These are phyloP conservation scores for Hypoxylon sp. DNA, from an alignment of 2,329 filamentous ascomycete species.

Conservation along the genomic window DNA sequence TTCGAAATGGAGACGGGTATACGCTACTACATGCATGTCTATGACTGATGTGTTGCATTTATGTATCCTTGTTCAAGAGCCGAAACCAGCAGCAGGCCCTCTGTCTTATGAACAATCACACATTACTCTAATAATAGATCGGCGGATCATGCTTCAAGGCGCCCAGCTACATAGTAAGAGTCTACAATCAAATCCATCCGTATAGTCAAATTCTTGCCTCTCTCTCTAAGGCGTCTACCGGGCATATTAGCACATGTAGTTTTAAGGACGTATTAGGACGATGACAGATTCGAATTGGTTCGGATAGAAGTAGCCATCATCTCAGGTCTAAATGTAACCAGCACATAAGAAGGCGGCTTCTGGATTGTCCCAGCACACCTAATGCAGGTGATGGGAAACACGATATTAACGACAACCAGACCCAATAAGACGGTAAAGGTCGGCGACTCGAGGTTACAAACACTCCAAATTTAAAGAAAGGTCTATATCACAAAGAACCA, in stretches of 20 bases:
- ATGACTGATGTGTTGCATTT: conserved; percentile 3
- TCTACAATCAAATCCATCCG: too few species aligned
- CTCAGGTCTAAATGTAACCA: conserved; percentile 13
- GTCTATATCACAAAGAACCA: conserved; percentile 8
- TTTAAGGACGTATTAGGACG: conserved; percentile 14
- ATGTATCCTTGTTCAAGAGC: conserved; percentile 15
- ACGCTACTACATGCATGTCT: neutral
- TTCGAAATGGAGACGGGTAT: conserved; percentile 2
- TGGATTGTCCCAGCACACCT: neutral
- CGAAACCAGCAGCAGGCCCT: conserved; percentile 14
- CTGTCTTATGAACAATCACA: conserved; percentile 19
- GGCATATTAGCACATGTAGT: conserved; percentile 21
- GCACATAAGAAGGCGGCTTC: conserved; percentile 15
- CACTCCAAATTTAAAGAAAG: conserved; percentile 20
- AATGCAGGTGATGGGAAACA: conserved; percentile 28
- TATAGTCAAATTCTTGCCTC: neutral
- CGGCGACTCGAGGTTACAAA: conserved; percentile 10
- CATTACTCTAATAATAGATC: conserved; percentile 35
- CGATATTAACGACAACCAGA: conserved; percentile 28
- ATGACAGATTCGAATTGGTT: conserved; percentile 23
- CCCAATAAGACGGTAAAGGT: conserved; percentile 22
- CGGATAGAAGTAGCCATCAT: conserved; percentile 24
- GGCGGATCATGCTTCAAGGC: conserved; percentile 19
- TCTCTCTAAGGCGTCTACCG: neutral
- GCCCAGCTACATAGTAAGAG: conserved; percentile 13